Evolutionary conservation across 441 rosid species (phyloP).

Genomic region (Mallotus repandus): DNA sequence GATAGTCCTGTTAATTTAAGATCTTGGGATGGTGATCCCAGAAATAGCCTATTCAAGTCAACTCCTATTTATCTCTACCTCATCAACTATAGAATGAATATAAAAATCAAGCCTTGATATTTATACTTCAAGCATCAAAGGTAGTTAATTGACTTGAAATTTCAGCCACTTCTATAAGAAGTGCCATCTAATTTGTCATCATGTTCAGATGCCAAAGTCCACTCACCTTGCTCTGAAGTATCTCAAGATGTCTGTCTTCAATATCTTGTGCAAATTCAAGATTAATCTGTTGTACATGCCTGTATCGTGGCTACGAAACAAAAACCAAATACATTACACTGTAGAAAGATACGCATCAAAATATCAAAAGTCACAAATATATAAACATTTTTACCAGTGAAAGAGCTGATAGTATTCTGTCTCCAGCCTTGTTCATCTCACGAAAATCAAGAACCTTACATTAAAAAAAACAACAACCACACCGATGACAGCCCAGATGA

Average conservation of each 20-base stretch:
- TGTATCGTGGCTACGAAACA: slow-evolving; percentile 60
- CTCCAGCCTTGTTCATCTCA: slow-evolving; percentile 73
- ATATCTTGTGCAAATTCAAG: slow-evolving; percentile 87
- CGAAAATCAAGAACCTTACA: slow-evolving; percentile 65
- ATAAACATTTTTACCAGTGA: slow-evolving; percentile 51
- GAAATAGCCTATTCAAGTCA: neutral
- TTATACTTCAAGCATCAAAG: too few relatives aligned
- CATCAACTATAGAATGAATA: neutral
- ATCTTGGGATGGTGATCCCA: neutral
- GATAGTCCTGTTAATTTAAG: neutral
- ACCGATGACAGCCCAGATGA: slow-evolving; percentile 16
- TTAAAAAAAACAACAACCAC: slow-evolving; percentile 15
- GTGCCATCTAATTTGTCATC: neutral
- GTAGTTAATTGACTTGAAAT: too few relatives aligned
- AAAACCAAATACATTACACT: neutral
- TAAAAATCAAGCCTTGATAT: neutral
- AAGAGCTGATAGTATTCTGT: slow-evolving; percentile 66
- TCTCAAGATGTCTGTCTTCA: slow-evolving; percentile 65
- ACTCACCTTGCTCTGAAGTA: slow-evolving; percentile 50
- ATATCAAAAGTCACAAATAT: neutral
- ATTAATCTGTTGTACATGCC: slow-evolving; percentile 60
- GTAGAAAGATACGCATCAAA: neutral
- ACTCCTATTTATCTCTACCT: neutral
- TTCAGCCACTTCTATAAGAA: neutral
- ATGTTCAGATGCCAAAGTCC: neutral